phyloP scores from a whole-genome alignment of 108 stramenopile genomes.

The Nitzschia sp. region DNA sequence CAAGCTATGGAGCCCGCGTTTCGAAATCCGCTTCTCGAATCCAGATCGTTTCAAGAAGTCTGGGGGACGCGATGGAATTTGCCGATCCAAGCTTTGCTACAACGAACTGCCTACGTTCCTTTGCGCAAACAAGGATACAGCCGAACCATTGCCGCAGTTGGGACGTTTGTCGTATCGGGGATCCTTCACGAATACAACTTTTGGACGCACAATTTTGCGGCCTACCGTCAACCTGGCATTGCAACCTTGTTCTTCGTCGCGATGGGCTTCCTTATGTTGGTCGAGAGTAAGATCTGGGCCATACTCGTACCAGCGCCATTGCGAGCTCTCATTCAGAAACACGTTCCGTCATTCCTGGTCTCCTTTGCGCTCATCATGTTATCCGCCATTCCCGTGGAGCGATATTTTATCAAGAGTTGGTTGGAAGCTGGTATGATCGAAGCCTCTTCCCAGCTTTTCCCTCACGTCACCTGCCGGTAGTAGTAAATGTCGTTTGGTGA shows the following conservation, averaged over 20 bases:
- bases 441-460: conserved; percentile 18
- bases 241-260: conserved; percentile 30
- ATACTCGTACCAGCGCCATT: conserved; percentile 1
- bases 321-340: background rate
- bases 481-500: too few species aligned
- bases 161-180: conserved; percentile 39
- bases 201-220: conserved; percentile 28
- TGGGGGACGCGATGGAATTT: conserved; percentile 46
- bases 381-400: conserved; percentile 25
- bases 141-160: conserved; percentile 7
- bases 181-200: conserved; percentile 46
- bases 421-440: conserved; percentile 33
- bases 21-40: conserved; percentile 29
- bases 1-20: conserved; percentile 29
- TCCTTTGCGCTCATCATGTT: conserved; percentile 7
- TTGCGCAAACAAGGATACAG: background rate
- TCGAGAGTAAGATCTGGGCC: conserved; percentile 21
- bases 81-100: conserved; percentile 30
- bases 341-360: conserved; percentile 13
- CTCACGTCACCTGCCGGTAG: conserved; percentile 12
- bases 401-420: conserved; percentile 32
- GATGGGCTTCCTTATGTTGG: conserved; percentile 40
- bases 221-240: conserved; percentile 23
- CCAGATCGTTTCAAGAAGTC: conserved; percentile 27
- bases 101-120: conserved; percentile 41